Percentiles rank a stretch among this genome's conserved stretches.
Evolutionary conservation across 495 filamentous ascomycete species (phyloP).

Genomic region (Jackrogersella multiformis): DNA sequence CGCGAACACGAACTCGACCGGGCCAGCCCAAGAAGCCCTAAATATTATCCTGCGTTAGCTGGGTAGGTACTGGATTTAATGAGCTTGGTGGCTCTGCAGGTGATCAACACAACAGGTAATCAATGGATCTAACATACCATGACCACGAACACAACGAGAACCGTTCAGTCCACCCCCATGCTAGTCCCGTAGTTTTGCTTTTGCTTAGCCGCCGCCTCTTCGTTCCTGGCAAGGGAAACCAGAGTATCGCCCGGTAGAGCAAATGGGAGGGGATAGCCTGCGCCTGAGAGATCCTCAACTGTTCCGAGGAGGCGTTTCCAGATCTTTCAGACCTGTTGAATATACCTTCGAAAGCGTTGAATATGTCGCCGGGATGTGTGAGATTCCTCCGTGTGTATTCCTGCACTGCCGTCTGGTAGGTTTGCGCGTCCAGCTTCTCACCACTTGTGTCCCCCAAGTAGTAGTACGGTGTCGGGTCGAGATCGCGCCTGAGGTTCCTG

Average conservation of each 20-base stretch:
- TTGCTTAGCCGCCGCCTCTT: neutral
- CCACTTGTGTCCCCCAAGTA: neutral
- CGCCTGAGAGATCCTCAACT: slow-evolving; percentile 4
- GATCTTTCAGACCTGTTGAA: neutral
- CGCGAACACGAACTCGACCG: slow-evolving; percentile 2
- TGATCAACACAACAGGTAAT: too few relatives aligned
- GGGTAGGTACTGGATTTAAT: too few relatives aligned
- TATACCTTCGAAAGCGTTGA: neutral
- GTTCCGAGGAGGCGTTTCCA: neutral
- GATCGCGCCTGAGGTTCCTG: slow-evolving; percentile 1
- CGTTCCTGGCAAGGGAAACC: slow-evolving; percentile 1
- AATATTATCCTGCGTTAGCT: neutral
- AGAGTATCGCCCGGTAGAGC: slow-evolving; percentile 1
- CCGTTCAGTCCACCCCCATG: neutral
- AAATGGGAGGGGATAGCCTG: slow-evolving; percentile 4
- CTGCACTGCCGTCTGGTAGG: slow-evolving; percentile 2
- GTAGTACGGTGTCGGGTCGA: slow-evolving; percentile 8
- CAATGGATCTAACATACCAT: too few relatives aligned
- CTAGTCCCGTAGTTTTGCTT: neutral
- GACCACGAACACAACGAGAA: neutral
- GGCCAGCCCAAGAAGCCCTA: neutral
- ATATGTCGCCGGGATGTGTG: neutral
- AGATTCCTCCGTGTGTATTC: neutral
- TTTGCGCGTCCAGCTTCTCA: neutral
- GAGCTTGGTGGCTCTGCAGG: too few relatives aligned